A percentile compares a stretch with the other conserved stretches of the same genome.
These are phyloP conservation scores for Hygrocybe punicea DNA, from an alignment of 768 basidiomycete species.

Conservation along the genomic window DNA sequence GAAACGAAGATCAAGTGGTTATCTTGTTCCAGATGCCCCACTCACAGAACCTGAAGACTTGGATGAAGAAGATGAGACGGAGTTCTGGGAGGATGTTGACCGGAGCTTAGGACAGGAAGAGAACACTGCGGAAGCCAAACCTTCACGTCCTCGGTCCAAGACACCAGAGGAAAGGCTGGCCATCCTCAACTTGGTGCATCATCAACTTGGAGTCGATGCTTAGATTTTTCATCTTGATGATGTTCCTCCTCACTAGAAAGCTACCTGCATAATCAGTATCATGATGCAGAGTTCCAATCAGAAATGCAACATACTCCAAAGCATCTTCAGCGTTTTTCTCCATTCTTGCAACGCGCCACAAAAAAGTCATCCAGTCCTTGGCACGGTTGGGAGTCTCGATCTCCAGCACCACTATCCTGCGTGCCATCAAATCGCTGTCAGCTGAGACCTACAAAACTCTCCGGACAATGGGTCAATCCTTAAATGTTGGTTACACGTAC, in stretches of 20 bases:
- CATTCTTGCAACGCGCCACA: conserved; percentile 21
- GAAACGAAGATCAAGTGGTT: background rate
- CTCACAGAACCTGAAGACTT: background rate
- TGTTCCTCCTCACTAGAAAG: background rate
- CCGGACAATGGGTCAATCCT: conserved; percentile 5
- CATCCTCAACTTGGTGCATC: background rate
- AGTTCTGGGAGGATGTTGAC: background rate
- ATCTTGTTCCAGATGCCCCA: background rate
- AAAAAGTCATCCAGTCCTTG: conserved; percentile 21
- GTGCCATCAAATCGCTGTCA: background rate
- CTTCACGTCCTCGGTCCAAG: background rate
- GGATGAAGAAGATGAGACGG: background rate
- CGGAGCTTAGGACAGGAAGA: background rate
- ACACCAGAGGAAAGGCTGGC: background rate
- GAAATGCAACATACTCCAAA: conserved; percentile 14
- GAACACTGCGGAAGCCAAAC: background rate
- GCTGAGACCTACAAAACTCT: conserved; percentile 9
- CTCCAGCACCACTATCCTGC: background rate
- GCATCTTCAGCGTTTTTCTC: conserved; percentile 23
- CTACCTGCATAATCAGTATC: conserved; percentile 4
- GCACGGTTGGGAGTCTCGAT: conserved; percentile 10
- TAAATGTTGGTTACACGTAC: conserved; percentile 6
- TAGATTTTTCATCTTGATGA: background rate
- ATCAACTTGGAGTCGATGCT: too few relatives aligned
- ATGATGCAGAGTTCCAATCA: too few relatives aligned